Evolutionary conservation across 371 early-diverging fungal genomes (phyloP).

Genomic region (Mucor velutinosus): DNA sequence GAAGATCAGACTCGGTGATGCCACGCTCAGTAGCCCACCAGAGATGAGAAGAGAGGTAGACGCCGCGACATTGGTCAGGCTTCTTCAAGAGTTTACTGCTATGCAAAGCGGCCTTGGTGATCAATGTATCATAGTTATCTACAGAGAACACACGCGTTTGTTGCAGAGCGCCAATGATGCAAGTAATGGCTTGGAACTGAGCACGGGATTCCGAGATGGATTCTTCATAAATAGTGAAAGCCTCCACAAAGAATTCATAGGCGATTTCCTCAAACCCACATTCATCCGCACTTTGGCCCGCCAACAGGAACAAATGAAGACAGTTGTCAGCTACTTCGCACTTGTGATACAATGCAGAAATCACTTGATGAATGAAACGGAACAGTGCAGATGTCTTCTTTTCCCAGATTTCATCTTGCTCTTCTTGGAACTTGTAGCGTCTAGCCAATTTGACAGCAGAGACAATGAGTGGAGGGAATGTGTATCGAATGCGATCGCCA

Average conservation of each 20-base stretch:
- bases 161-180: conserved; percentile 81
- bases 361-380: conserved; percentile 76
- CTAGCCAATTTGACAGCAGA: conserved; percentile 72
- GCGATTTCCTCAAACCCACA: conserved; percentile 82
- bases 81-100: conserved; percentile 87
- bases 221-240: conserved; percentile 92
- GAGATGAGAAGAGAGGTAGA: conserved; percentile 78
- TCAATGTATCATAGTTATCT: conserved; percentile 91
- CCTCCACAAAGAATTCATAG: conserved; percentile 93
- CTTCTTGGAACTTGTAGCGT: conserved; percentile 52
- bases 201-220: conserved; percentile 83
- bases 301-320: conserved; percentile 77
- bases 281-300: conserved; percentile 82
- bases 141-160: conserved; percentile 72
- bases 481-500: conserved; percentile 83
- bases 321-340: conserved; percentile 73
- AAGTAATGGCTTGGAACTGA: conserved; percentile 82
- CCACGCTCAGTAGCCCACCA: conserved; percentile 77
- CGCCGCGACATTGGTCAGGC: conserved; percentile 88
- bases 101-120: conserved; percentile 85
- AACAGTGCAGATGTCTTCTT: conserved; percentile 67
- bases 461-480: conserved; percentile 82
- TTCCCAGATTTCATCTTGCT: conserved; percentile 64
- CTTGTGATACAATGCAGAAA: conserved; percentile 64
- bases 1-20: conserved; percentile 32